Evolutionary conservation across 164 flowering plant species (phyloP), one percentile per base, ranked within the genome.

Genomic region (Santalum album): DNA sequence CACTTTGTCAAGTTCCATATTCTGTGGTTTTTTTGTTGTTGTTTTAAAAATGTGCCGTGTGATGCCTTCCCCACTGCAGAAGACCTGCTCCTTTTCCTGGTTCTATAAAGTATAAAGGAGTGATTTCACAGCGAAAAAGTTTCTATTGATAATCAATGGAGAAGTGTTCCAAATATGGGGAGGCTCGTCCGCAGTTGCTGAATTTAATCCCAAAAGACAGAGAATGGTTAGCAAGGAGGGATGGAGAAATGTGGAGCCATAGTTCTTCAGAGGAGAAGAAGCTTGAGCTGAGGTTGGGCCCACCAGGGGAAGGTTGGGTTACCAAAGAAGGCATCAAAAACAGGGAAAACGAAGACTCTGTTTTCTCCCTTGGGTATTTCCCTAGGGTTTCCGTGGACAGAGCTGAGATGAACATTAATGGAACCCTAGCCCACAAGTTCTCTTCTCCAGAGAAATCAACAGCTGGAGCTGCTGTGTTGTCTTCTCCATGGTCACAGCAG

Each of bases 221-320:
- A 63, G 73, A 76, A 9, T 75, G 88, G 82, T 9, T 64, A 43
- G 54, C 54, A 51, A 70, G 53, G 35, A 69, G 60, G 40, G 74
- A 54, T 19, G 67, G 53, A 50, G 65, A 56, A 32, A 15, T 11
- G 12, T 46, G 63, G 54, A 53, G 59, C 47, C 58, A 63, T 60
- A 70, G 69, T 12, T 57, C 50, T 64, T 59, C 80, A 42, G 97
- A 83, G 25, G 83, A 81, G 55, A 75, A 69, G 24, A 76, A 84
- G 75, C 80, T 90, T 20, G 96, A 87, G 67, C 78, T 90, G 18
- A 85, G 83, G 69, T 77, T 90, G 29, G 97, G 78, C 53, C 90
- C 92, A 24, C 97, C 97, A 1, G 91, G 87, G 25, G 78, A 68
- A 25, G 70, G n/a, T n/a, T n/a, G n/a, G n/a, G n/a, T n/a, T n/a